Base-by-base conservation (phyloP, 768 basidiomycete genomes). In the Phlebiopsis gigantea region DNA sequence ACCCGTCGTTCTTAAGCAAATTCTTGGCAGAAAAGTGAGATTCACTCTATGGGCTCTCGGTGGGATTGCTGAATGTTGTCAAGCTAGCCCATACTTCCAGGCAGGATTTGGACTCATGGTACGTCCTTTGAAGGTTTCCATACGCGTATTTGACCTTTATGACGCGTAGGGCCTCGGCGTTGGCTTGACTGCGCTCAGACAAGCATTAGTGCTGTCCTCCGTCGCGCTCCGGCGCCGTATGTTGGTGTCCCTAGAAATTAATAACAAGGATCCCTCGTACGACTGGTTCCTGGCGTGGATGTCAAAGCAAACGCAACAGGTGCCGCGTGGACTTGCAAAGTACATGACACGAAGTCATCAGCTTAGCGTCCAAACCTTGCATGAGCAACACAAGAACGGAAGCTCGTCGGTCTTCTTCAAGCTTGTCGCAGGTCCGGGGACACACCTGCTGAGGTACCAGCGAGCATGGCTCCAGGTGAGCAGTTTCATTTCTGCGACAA, bases 101-200 rank as follows among this genome's bases (percentile, higher is more conserved):
- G 97, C 96, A 47, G 96, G 97, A 25, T 98, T 98, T 65, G 97
- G 96, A 31, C 81, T 99, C 34, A 95, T 98, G 94, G 96, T 95
- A 62, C 57, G 73, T 59, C 10, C 42, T 45, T 10, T 54, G 17
- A 7, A 17, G 19, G 25, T 26, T 15, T 45, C 0, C 22, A 21
- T 28, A 30, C 31, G 7, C 9, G 4, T 19, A 43, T 15, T 2
- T 15, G 19, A 14, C 21, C 25, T 29, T 21, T 39, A 6, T 12
- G 2, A 47, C 7, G 24, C 3, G 29, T 30, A 98, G 96, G 91
- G 93, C n/a, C 77, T 98, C 45, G 93, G 93, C 15, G 90, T 95
- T 22, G 91, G 84, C 45, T 73, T 95, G 1, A 87, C 89, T 9
- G 76, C 79, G 29, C 78, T 95, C 47, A 82, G 94, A 29, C 81